phyloP scores from a whole-genome alignment of 129 eudicot genomes.

The Lactuca sativa region DNA sequence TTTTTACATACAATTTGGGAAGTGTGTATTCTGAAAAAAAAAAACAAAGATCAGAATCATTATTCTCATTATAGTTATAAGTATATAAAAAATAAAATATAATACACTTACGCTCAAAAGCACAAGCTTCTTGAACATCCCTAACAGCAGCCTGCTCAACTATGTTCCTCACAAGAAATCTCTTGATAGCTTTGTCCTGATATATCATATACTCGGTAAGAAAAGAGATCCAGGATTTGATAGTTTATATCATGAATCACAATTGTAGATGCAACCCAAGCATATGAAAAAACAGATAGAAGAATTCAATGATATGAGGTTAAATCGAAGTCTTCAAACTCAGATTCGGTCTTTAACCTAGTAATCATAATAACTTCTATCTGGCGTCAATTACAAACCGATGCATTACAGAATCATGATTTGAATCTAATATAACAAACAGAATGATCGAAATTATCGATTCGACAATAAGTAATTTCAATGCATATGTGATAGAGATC shows the following conservation, averaged over 20 bases:
- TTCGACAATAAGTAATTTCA: background rate
- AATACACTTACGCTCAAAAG: conserved; percentile 49
- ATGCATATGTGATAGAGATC: background rate
- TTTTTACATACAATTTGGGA: conserved; percentile 65
- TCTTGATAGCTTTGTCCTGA: conserved; percentile 75
- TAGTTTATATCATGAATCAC: background rate
- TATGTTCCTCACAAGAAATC: conserved; percentile 80
- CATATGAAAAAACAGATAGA: background rate
- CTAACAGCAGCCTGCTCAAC: conserved; percentile 79
- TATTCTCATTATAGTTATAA: background rate
- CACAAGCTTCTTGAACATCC: conserved; percentile 84
- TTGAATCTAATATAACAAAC: background rate
- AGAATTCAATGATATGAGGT: background rate
- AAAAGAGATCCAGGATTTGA: background rate
- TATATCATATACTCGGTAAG: background rate
- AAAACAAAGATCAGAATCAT: background rate
- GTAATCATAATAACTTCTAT: background rate
- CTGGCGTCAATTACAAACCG: background rate
- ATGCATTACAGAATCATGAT: background rate
- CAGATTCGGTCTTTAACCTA: conserved; percentile 4
- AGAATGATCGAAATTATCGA: conserved; percentile 4
- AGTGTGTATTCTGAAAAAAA: conserved; percentile 46
- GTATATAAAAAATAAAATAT: background rate
- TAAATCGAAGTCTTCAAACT: background rate
- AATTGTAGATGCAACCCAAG: too few species aligned